Evolutionary conservation across 495 filamentous ascomycete genomes (phyloP), one percentile per base, ranked within the genome.

Genomic region (Neurospora sp.): DNA sequence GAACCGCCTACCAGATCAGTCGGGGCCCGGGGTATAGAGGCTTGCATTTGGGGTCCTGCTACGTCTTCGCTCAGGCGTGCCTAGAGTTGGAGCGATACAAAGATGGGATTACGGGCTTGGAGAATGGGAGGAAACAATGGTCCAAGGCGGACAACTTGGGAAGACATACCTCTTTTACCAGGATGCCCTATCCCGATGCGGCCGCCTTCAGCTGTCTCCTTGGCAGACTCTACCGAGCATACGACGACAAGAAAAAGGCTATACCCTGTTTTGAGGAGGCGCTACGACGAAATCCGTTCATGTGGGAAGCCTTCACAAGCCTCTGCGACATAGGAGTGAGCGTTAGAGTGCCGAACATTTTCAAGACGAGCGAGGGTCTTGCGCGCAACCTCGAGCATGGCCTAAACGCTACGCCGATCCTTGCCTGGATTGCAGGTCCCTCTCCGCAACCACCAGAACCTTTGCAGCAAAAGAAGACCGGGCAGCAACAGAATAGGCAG

Each of bases 221-320:
- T 17, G 96, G 93, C 4, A 97, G 97, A 83, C 84, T 99, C 39
- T 97, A 92, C 84, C 87, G 91, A 39, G 92, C 88, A 19, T 89
- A 94, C 78, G 90, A 92, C 70, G 92, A 97, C 80, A 85, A 90
- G 74, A 90, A 90, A 75, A 94, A 92, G 77, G 93, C 96, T 39
- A 88, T 94, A 13, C 87, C 92, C 69, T 92, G 88, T 78, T 98
- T 94, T 80, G 92, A 94, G 72, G 92, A 94, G 73, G 90, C 96
- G 9, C 84, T 98, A 70, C 97, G 94, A 81, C 79, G 90, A 43
- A 98, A 98, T 78, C 94, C 96, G 0, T 97, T 98, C 82, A 94
- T 97, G 89, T 98, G 96, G 96, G 96, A 99, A 85, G 96, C 96
- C 0, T 98, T 97, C 80, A 86, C 90, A 24, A 90, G 87, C n/a